Evolutionary conservation across 306 rosid species (phyloP).

Genomic region (Pachyrhizus erosus): DNA sequence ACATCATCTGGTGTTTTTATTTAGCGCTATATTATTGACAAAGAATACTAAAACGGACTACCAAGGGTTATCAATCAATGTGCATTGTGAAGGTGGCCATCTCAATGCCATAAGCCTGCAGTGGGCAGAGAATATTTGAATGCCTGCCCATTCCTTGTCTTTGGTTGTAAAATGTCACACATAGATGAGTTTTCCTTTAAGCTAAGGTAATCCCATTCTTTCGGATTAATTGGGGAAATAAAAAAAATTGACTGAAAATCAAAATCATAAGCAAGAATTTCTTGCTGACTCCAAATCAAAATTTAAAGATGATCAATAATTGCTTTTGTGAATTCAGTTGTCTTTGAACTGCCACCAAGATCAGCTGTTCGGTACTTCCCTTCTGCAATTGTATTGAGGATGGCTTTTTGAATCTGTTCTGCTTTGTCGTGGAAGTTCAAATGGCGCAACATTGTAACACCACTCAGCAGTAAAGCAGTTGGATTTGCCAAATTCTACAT

Average conservation of each 20-base stretch:
- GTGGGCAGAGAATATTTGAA: conserved; percentile 31
- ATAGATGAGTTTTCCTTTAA: conserved; percentile 47
- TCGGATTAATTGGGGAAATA: conserved; percentile 37
- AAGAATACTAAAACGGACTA: conserved; percentile 42
- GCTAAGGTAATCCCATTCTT: conserved; percentile 56
- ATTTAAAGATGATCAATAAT: conserved; percentile 83
- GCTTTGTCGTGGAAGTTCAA: conserved; percentile 83
- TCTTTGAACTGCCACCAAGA: conserved; percentile 87
- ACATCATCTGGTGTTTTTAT: conserved; percentile 43
- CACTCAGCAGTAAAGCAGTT: conserved; percentile 89
- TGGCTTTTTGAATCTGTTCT: conserved; percentile 76
- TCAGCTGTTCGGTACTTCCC: conserved; percentile 95
- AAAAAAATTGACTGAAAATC: conserved; percentile 42
- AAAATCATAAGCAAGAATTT: conserved; percentile 45
- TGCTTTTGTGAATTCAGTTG: conserved; percentile 78
- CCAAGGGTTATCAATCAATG: conserved; percentile 34
- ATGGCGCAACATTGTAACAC: conserved; percentile 91
- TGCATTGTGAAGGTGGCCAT: conserved; percentile 22
- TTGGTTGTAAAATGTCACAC: conserved; percentile 30
- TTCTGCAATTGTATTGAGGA: conserved; percentile 84
- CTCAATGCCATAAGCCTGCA: conserved; percentile 24
- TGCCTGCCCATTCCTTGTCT: conserved; percentile 44
- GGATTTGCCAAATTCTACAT: conserved; percentile 93
- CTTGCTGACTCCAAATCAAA: conserved; percentile 44
- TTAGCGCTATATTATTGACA: conserved; percentile 45